Evolutionary conservation across 2,329 filamentous ascomycete species (phyloP), one percentile per base, ranked within the genome.

Genomic region (Geosmithia flava): DNA sequence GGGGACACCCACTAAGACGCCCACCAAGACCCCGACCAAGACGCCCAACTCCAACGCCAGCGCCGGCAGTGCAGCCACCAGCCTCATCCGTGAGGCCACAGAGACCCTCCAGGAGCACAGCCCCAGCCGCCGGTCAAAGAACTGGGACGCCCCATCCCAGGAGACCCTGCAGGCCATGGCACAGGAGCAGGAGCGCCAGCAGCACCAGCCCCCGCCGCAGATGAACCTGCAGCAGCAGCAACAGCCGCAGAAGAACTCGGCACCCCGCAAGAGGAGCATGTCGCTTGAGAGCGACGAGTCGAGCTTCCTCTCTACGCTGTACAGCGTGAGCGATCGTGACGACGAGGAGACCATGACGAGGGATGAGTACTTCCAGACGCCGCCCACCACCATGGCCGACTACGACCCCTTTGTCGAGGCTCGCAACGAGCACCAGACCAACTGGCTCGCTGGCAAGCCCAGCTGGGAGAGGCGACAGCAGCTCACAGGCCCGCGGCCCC

Each of bases 291-390:
- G 71, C 51, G 65, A 72, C 8, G 61, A 66, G 15, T 77, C 74
- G 0, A 78, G 74, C 40, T 70, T 73, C 2, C 61, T 80, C 5
- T 80, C 76, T 3, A 80, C 76, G 0, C 58, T 80, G 5, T 77
- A 78, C 52, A 78, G 75, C 50, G 72, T 71, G 45, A 72, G 75
- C 29, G 74, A 76, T 47, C 61, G 64, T 1, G 66, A 70, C 8
- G 66, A 69, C 7, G 60, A 60, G 17, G 50, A 47, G 7, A 37
- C 11, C 43, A 40, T n/a, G 13, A 20, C 23, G 4, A 4, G 23
- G 11, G 27, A 42, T 2, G 33, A 42, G 30, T 29, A 20, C n/a
- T 16, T 23, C 20, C 23, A 6, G 41, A 44, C 1, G 16, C 33
- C 43, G 1, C 39, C 17, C 10, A 27, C 47, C 2, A 40, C 40